These are phyloP conservation scores for Bothriochloa decipiens DNA, from an alignment of 176 grass and related monocot species.

Conservation along the genomic window DNA sequence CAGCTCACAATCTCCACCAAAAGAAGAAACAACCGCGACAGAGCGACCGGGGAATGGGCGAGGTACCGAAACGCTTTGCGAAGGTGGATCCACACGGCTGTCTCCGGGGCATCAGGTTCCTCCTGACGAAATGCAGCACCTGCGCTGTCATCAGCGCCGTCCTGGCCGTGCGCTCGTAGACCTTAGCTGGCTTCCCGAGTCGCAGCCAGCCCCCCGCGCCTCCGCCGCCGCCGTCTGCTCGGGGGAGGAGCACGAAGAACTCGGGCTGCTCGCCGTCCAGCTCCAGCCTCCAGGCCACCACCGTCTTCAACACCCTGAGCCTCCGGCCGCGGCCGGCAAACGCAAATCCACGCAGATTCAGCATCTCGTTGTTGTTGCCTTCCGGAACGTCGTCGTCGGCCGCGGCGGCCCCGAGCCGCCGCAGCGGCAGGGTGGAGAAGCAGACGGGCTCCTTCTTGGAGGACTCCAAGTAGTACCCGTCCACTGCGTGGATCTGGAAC, in stretches of 20 bases:
- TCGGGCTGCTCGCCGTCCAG: constrained; percentile 50
- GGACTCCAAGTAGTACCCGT: constrained; percentile 48
- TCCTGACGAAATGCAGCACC: constrained; percentile 74
- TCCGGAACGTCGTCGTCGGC: not conserved
- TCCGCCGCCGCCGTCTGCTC: not conserved
- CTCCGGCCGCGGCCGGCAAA: no score
- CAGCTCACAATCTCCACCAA: not conserved
- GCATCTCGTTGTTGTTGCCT: not conserved
- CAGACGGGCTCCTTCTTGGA: constrained; percentile 23
- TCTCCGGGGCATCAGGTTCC: constrained; percentile 61
- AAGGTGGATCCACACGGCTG: constrained; percentile 70
- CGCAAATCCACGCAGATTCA: constrained; percentile 43
- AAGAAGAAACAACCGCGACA: constrained; percentile 10
- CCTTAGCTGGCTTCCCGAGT: constrained; percentile 50
- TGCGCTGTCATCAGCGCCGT: constrained; percentile 58
- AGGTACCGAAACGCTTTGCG: constrained; percentile 58
- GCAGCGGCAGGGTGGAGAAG: constrained; percentile 49
- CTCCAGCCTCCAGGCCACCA: constrained; percentile 67
- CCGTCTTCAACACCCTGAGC: constrained; percentile 40
- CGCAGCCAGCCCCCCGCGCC: constrained; percentile 44
- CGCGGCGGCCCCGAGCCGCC: not conserved
- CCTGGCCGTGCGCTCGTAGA: constrained; percentile 48
- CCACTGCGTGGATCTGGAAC: constrained; percentile 34
- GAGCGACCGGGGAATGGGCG: not conserved
- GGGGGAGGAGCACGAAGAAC: constrained; percentile 42